A percentile compares a stretch with the other conserved stretches of the same genome.
Conservation (phyloP, 2,329 filamentous ascomycete species). For the Talaromyces verruculosus region DNA sequence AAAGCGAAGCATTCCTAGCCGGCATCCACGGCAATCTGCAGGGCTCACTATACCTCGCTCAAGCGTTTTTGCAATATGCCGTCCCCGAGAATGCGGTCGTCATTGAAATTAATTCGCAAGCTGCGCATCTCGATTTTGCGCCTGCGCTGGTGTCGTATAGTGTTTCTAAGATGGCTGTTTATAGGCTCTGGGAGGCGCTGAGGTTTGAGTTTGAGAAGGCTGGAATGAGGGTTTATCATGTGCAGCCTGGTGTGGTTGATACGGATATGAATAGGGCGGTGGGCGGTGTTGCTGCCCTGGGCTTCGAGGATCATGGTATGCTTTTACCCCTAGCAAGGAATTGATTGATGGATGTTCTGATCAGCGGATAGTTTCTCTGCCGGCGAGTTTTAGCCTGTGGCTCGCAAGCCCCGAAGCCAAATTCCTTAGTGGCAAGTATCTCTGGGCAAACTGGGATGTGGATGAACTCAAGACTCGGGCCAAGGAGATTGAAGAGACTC, state of each 20-base stretch:
- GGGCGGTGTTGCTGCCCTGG: slow-evolving; percentile 23
- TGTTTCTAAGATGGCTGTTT: slow-evolving; percentile 32
- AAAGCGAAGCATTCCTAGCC: slow-evolving; percentile 34
- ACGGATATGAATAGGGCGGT: slow-evolving; percentile 27
- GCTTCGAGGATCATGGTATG: slow-evolving; percentile 26
- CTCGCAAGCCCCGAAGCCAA: slow-evolving; percentile 39
- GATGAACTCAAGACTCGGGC: slow-evolving; percentile 36
- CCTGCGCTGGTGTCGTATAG: slow-evolving; percentile 29
- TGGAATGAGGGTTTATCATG: slow-evolving; percentile 32
- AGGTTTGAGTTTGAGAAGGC: slow-evolving; percentile 26
- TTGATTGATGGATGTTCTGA: neutral
- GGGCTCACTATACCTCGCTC: slow-evolving; percentile 11
- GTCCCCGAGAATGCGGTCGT: slow-evolving; percentile 31
- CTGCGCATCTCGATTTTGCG: slow-evolving; percentile 36
- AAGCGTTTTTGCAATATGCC: slow-evolving; percentile 36
- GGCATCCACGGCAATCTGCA: slow-evolving; percentile 1
- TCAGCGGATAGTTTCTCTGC: slow-evolving; percentile 26
- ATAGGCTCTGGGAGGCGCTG: slow-evolving; percentile 33
- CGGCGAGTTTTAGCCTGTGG: slow-evolving; percentile 39
- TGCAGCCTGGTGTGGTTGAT: slow-evolving; percentile 34
- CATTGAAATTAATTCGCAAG: slow-evolving; percentile 39
- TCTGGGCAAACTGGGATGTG: slow-evolving; percentile 46
- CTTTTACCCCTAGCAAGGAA: neutral
- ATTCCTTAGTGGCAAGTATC: slow-evolving; percentile 41
- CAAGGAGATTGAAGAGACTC: slow-evolving; percentile 24